Base-by-base conservation (phyloP, 495 filamentous ascomycete genomes). In the Annulohypoxylon nitens region DNA sequence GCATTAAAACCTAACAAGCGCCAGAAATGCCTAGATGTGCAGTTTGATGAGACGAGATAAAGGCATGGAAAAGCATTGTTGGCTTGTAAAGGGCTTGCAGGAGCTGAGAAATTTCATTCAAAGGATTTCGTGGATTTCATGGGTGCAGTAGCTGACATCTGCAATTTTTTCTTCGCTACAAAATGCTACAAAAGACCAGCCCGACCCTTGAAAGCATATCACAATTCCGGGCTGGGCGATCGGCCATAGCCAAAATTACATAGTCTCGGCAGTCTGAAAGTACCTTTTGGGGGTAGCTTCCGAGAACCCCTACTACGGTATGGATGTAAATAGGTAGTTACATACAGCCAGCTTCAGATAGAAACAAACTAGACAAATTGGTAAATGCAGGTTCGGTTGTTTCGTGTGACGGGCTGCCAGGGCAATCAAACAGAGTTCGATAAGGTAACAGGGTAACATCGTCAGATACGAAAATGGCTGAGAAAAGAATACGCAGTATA, bases 191-290 rank as follows among this genome's bases (percentile, higher is more conserved):
- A 51, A 61, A 58, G 20, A 48, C 62, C 33, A 70, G 36, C 18
- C n/a, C 37, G n/a, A 47, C 43, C 43, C 43, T 47, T 53, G 39
- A 55, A 36, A 50, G 71, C 67, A 63, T 37, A 70, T 74, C 71
- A 25, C 62, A 70, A 74, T 70, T 67, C 71, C 67, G 58, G 61
- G 9, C 55, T 55, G 58, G 54, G 55, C 30, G n/a, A 69, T 59
- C 30, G 48, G 58, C 71, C 41, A 36, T 51, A 45, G 39, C 53
- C 33, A 25, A 50, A 65, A 39, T 37, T 57, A 59, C 64, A 37
- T 34, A 26, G 20, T 60, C 57, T 43, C 36, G 57, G 57, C 37
- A 60, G 57, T 43, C 36, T 60, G 18, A 60, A 37, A 60, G 30
- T 36, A 5, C 61, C 51, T 54, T 45, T 43, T 43, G 39, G 39